A percentile compares a stretch with the other conserved stretches of the same genome.
phyloP scores from a whole-genome alignment of 768 basidiomycete species.

The Suillus decipiens region DNA sequence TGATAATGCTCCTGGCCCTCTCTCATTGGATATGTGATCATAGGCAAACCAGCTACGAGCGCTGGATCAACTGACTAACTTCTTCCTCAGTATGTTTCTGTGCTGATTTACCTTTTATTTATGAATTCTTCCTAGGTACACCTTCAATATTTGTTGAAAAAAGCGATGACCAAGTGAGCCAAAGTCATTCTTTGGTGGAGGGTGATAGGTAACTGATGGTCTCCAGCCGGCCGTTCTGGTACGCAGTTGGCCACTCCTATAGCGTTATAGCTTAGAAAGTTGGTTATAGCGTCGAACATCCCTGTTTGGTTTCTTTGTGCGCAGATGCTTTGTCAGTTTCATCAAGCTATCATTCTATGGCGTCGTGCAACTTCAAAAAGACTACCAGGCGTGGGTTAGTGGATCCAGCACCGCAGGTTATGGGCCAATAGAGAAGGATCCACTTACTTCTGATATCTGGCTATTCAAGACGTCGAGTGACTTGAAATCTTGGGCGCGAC shows the following conservation, averaged over 20 bases:
- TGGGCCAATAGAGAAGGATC: slow-evolving; percentile 50
- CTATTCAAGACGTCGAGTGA: slow-evolving; percentile 68
- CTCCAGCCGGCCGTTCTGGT: slow-evolving; percentile 29
- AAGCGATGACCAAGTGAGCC: slow-evolving; percentile 52
- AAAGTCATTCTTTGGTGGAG: not conserved
- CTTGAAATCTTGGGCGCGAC: slow-evolving; percentile 63
- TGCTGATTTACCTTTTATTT: slow-evolving; percentile 1
- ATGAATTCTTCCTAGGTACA: slow-evolving; percentile 40
- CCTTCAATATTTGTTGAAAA: slow-evolving; percentile 62
- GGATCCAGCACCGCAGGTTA: slow-evolving; percentile 53
- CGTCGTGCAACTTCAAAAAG: slow-evolving; percentile 61
- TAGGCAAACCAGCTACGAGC: slow-evolving; percentile 54
- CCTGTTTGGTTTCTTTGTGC: slow-evolving; percentile 78
- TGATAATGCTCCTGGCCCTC: not conserved
- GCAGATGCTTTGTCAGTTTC: slow-evolving; percentile 75
- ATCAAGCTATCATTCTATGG: slow-evolving; percentile 76
- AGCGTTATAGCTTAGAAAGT: not conserved
- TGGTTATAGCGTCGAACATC: slow-evolving; percentile 64
- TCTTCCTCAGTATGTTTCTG: slow-evolving; percentile 44
- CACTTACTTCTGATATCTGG: slow-evolving; percentile 47
- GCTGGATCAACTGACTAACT: slow-evolving; percentile 62
- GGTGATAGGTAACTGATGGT: not conserved
- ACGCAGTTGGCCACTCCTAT: slow-evolving; percentile 6
- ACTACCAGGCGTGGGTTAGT: slow-evolving; percentile 65
- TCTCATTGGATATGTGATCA: not conserved